phyloP scores from a whole-genome alignment of 2,329 filamentous ascomycete genomes.

The Phoma sp. region DNA sequence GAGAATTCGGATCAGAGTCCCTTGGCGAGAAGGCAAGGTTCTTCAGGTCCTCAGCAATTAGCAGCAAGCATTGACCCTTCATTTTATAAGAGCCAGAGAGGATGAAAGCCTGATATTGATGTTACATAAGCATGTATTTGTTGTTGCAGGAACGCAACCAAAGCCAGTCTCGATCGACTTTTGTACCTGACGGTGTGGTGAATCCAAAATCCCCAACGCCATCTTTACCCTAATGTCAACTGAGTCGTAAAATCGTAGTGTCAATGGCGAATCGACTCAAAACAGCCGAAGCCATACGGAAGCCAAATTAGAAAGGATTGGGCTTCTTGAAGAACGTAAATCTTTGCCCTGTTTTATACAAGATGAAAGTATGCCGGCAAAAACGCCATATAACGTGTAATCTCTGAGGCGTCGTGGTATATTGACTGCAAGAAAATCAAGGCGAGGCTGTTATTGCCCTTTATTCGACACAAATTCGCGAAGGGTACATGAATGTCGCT shows the following conservation, averaged over 20 bases:
- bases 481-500: constrained; percentile 6
- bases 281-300: neutral
- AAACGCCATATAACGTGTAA: neutral
- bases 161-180: constrained; percentile 5
- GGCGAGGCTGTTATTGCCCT: neutral
- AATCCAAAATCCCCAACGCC: neutral
- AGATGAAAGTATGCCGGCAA: neutral
- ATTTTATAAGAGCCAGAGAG: neutral
- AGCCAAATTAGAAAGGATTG: too few relatives aligned
- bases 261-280: neutral
- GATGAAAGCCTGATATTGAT: neutral
- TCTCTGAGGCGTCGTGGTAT: neutral
- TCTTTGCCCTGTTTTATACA: neutral
- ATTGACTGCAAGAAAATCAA: neutral
- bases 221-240: neutral
- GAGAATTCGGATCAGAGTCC: too few relatives aligned
- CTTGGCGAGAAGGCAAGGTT: neutral
- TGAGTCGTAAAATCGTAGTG: neutral
- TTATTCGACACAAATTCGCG: neutral
- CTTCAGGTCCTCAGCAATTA: too few relatives aligned
- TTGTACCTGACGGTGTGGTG: neutral
- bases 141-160: neutral
- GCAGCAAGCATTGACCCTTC: too few relatives aligned
- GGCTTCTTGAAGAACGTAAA: neutral
- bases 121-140: neutral